These are phyloP conservation scores for Clonostachys chloroleuca DNA, from an alignment of 2,329 filamentous ascomycete genomes.

Conservation along the genomic window DNA sequence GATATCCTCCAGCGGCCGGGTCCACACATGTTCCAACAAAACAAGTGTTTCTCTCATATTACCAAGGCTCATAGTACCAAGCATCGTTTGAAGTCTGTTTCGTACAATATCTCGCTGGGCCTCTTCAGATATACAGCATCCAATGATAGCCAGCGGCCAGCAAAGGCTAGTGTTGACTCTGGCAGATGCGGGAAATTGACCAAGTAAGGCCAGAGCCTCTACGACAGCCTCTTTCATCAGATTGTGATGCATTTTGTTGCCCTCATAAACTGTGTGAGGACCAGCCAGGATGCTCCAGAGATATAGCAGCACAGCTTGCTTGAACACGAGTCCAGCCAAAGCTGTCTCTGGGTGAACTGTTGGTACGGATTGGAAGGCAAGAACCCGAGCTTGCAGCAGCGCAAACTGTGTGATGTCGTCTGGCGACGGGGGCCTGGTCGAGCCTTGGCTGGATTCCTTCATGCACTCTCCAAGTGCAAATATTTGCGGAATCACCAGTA, in stretches of 20 bases:
- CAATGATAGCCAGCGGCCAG: constrained; percentile 15
- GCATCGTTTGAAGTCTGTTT: constrained; percentile 13
- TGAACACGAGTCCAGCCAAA: constrained; percentile 24
- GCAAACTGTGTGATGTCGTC: constrained; percentile 28
- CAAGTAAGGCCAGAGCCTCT: constrained; percentile 8
- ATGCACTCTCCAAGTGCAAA: constrained; percentile 11
- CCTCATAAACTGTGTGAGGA: background rate
- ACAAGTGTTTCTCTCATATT: constrained; percentile 26
- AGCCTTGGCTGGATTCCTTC: too few species aligned
- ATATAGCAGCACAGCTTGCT: constrained; percentile 28
- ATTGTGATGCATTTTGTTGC: too few species aligned
- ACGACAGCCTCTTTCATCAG: constrained; percentile 3
- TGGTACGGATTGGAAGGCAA: constrained; percentile 22
- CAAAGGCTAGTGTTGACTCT: constrained; percentile 17
- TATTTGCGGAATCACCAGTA: constrained; percentile 16
- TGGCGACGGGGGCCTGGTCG: constrained; percentile 7
- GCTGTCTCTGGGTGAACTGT: constrained; percentile 19
- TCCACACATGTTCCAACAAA: constrained; percentile 28
- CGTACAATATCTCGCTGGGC: constrained; percentile 22
- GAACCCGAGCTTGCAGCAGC: constrained; percentile 21
- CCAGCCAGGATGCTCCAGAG: constrained; percentile 8
- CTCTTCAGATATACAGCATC: constrained; percentile 14
- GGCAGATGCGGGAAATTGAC: constrained; percentile 7
- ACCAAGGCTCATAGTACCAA: constrained; percentile 22
- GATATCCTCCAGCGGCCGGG: constrained; percentile 7